A percentile compares a stretch with the other conserved stretches of the same genome.
Conservation (phyloP, 2,329 filamentous ascomycete genomes). For the Botryotinia globosa region DNA sequence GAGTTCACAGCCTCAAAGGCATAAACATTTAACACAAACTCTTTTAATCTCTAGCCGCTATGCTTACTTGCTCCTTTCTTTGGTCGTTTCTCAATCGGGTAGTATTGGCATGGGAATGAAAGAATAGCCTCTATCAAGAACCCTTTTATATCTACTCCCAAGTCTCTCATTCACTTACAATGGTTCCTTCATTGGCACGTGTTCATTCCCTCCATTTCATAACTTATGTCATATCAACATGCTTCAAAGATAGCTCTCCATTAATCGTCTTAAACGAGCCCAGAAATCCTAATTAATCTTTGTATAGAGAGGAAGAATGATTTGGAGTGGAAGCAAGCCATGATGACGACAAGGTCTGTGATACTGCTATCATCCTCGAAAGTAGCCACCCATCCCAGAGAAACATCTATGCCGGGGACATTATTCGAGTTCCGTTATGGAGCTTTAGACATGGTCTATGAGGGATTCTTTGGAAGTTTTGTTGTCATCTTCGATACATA, state of each 20-base stretch:
- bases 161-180: not conserved
- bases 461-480: fast-evolving
- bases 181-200: too few species aligned
- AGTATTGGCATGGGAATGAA: not conserved
- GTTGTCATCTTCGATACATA: not conserved
- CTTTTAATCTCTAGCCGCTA: too few species aligned
- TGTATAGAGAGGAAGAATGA: not conserved
- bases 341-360: not conserved
- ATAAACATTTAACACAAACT: too few species aligned
- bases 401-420: fast-evolving
- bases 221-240: fast-evolving
- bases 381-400: too few species aligned
- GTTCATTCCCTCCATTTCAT: too few species aligned
- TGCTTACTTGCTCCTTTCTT: too few species aligned
- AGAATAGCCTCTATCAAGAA: not conserved
- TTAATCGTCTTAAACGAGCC: not conserved
- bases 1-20: too few species aligned
- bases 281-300: fast-evolving
- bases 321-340: not conserved
- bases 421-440: too few species aligned
- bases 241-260: fast-evolving
- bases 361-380: too few species aligned
- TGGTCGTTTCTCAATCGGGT: fast-evolving
- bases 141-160: not conserved
- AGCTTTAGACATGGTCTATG: not conserved